A percentile compares a stretch with the other conserved stretches of the same genome.
Conservation (phyloP, 208 protist species). For the Leishmania tropica region DNA sequence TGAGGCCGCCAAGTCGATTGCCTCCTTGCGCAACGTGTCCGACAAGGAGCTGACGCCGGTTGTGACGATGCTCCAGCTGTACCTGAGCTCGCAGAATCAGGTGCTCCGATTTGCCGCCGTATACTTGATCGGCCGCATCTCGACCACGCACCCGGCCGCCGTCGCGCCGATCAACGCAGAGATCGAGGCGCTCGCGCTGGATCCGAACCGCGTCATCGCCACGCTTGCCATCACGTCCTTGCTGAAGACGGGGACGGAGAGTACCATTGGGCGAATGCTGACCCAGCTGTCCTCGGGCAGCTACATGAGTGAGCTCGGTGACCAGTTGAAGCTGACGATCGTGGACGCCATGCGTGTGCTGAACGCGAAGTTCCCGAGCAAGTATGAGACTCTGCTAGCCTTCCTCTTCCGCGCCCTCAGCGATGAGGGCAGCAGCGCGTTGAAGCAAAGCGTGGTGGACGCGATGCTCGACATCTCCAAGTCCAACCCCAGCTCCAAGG, state of each 20-base stretch:
- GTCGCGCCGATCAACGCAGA: conserved; percentile 95
- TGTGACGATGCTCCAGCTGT: conserved; percentile 93
- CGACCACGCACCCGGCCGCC: conserved; percentile 70
- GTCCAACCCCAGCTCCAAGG: conserved; percentile 89
- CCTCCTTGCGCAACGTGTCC: conserved; percentile 88
- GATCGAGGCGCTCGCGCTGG: conserved; percentile 95
- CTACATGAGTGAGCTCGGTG: conserved; percentile 95
- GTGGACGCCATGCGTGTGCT: conserved; percentile 96
- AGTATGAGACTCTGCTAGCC: conserved; percentile 88
- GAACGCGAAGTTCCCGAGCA: conserved; percentile 95
- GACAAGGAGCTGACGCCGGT: conserved; percentile 92
- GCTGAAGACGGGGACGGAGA: conserved; percentile 97
- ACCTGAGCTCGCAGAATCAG: conserved; percentile 92
- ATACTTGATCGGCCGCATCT: conserved; percentile 93
- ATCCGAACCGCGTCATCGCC: conserved; percentile 96
- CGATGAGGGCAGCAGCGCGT: conserved; percentile 89
- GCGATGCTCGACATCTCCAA: conserved; percentile 95
- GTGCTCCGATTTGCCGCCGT: conserved; percentile 96
- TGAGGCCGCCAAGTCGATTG: conserved; percentile 97
- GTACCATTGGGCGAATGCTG: conserved; percentile 96
- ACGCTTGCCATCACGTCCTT: conserved; percentile 98
- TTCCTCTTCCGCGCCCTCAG: conserved; percentile 90
- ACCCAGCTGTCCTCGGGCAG: conserved; percentile 93
- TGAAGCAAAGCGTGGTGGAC: conserved; percentile 97
- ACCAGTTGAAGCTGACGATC: conserved; percentile 98